Base-by-base conservation (phyloP, 768 basidiomycete species). In the Paxillus ammoniavirescens region DNA sequence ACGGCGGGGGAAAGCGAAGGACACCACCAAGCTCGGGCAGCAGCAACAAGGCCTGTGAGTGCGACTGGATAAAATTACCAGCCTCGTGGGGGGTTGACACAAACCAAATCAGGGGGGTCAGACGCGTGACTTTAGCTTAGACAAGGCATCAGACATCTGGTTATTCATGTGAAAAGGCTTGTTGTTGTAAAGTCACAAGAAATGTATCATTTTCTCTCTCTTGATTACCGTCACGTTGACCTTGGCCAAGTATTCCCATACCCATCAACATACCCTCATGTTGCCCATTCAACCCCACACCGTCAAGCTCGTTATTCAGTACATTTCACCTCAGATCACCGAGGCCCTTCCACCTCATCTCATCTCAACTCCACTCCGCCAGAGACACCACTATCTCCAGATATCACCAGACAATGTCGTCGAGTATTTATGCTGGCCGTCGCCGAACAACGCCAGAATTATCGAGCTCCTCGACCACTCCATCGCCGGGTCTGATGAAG, bases 371-470 rank as follows among this genome's bases (percentile, higher is more conserved):
- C 72, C 81, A 17, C 79, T 89, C 31, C 73, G 75, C 3, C 82
- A 87, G 65, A 76, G 88, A 36, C 87, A 89, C 64, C 79, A 72
- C 55, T 85, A 87, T 67, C 81, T 91, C 44, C 62, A 70, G 17
- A 71, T 90, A 52, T 66, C 76, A 26, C 75, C 80, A 8, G 72
- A 80, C 23, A 69, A 80, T 58, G 73, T 80, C 8, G 57, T 68
- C 33, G 73, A 79, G 3, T 91, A 91, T 65, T 75, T 91, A 42
- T 79, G 79, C 59, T 91, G 89, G 89, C 86, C 89, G 9, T 74
- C 78, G 4, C 60, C 68, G 35, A 60, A 59, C 62, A 65, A 56
- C 55, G 49, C 55, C 60, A 75, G 66, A 46, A 66, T 72, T 46
- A 60, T 79, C 48, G 66, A 73, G 49, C 72, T 82, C 28, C 72